phyloP scores from a whole-genome alignment of 352 stramenopile species.

The Phytophthora lateralis region DNA sequence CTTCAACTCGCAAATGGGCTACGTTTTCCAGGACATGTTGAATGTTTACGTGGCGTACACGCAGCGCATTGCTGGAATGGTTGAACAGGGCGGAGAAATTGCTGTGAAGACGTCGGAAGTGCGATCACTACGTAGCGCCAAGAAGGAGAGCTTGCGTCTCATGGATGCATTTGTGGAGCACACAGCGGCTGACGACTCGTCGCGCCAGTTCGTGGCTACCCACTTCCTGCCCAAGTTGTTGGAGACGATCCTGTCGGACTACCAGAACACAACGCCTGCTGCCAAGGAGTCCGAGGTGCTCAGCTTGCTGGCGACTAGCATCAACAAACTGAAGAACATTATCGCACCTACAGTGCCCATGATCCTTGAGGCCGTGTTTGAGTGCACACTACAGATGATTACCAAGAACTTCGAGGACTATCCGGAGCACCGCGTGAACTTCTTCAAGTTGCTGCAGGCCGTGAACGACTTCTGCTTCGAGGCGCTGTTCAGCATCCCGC shows the following conservation, averaged over 20 bases:
- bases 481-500: constrained; percentile 96
- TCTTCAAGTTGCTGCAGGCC: constrained; percentile 97
- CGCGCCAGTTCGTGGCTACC: constrained; percentile 85
- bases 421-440: constrained; percentile 98
- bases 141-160: constrained; percentile 97
- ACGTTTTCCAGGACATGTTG: constrained; percentile 98
- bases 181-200: constrained; percentile 66
- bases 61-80: constrained; percentile 93
- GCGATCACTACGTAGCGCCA: constrained; percentile 94
- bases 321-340: constrained; percentile 96
- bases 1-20: constrained; percentile 97
- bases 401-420: constrained; percentile 99
- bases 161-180: constrained; percentile 97
- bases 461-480: constrained; percentile 97
- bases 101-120: constrained; percentile 95
- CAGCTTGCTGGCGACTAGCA: constrained; percentile 94
- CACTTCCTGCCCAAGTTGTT: constrained; percentile 97
- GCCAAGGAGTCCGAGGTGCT: constrained; percentile 94
- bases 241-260: constrained; percentile 97
- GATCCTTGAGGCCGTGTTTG: constrained; percentile 98
- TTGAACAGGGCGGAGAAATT: constrained; percentile 92
- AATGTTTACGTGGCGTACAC: constrained; percentile 99
- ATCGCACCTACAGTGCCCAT: constrained; percentile 88
- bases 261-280: constrained; percentile 81
- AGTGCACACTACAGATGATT: constrained; percentile 99